Evolutionary conservation across 1,284 basidiomycete species (phyloP).

Genomic region (Sporisorium exsertum): DNA sequence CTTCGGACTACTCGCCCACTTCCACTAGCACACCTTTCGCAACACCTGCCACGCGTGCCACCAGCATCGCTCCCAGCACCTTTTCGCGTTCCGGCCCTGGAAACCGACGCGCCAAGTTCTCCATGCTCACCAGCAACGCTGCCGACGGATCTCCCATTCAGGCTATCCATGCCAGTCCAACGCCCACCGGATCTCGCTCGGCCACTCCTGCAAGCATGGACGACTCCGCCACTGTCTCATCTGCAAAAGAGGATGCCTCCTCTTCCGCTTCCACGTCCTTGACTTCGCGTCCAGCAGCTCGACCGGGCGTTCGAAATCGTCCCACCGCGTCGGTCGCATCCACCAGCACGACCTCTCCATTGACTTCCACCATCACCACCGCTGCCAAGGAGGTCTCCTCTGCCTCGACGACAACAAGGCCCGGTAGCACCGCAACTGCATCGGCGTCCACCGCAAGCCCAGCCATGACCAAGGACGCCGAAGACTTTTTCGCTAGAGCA

Average conservation of each 20-base stretch:
- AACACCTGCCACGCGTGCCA: conserved; percentile 46
- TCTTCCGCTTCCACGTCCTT: conserved; percentile 11
- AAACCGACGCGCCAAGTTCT: conserved; percentile 46
- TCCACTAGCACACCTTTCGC: conserved; percentile 52
- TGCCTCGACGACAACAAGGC: conserved; percentile 7
- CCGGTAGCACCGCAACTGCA: not conserved
- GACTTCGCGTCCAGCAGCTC: conserved; percentile 4
- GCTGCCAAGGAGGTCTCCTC: conserved; percentile 1
- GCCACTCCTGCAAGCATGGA: conserved; percentile 45
- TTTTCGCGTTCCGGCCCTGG: conserved; percentile 53
- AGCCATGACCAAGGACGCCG: conserved; percentile 43
- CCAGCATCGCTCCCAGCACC: conserved; percentile 49
- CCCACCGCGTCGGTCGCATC: conserved; percentile 5
- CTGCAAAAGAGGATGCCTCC: conserved; percentile 9
- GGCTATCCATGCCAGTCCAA: conserved; percentile 43
- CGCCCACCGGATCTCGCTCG: conserved; percentile 42
- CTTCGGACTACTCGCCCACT: conserved; percentile 51
- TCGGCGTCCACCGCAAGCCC: conserved; percentile 11
- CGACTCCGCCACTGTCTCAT: conserved; percentile 11
- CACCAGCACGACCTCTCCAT: conserved; percentile 10
- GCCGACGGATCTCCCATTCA: conserved; percentile 21
- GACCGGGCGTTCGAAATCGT: conserved; percentile 19
- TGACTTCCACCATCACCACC: conserved; percentile 10
- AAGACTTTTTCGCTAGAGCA: conserved; percentile 65
- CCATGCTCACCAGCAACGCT: conserved; percentile 35